Conservation (phyloP, 75 land plant species). For the Azolla pinnata region DNA sequence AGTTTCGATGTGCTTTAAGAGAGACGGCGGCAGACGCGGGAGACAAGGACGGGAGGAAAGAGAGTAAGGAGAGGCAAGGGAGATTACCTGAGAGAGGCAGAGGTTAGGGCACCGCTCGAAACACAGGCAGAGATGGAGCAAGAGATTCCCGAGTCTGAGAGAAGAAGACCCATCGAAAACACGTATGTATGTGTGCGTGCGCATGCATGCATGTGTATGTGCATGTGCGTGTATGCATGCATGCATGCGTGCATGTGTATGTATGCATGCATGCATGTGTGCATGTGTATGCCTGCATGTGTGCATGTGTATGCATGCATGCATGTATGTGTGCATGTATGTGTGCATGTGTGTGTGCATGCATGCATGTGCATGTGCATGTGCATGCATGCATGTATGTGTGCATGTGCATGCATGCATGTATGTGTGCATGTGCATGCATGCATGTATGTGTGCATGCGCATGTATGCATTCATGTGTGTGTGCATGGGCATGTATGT, state of each 20-base stretch:
- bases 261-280: not conserved
- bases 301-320: not conserved
- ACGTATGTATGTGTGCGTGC: not conserved
- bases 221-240: not conserved
- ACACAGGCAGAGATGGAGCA: not conserved
- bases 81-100: not conserved
- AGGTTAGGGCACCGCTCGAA: not conserved
- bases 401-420: not conserved
- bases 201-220: not conserved
- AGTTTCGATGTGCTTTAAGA: no score
- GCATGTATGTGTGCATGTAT: not conserved
- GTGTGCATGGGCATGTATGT: not conserved
- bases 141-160: not conserved
- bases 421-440: not conserved
- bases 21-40: no score
- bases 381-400: not conserved
- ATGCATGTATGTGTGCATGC: not conserved
- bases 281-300: not conserved
- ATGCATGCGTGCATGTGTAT: not conserved
- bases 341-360: not conserved
- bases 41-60: not conserved
- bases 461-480: not conserved
- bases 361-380: not conserved
- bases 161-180: no score
- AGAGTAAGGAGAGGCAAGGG: not conserved